Percentiles rank a stretch among this genome's conserved stretches.
Evolutionary conservation across 306 rosid species (phyloP).

Genomic region (Casuarina glauca): DNA sequence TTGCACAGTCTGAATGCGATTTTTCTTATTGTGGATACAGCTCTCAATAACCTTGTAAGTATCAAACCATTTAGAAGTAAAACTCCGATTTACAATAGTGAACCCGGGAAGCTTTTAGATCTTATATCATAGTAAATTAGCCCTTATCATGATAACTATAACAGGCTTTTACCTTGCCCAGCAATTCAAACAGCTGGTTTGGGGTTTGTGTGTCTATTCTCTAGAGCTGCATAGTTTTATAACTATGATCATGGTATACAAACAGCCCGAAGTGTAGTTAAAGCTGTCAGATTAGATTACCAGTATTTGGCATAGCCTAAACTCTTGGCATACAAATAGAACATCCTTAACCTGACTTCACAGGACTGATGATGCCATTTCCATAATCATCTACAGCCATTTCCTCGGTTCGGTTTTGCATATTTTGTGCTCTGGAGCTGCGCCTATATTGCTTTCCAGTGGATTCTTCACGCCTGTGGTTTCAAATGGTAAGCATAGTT

Average conservation of each 20-base stretch:
- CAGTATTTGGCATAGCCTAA: neutral
- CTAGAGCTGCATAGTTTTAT: neutral
- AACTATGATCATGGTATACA: neutral
- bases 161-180: neutral
- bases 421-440: no score
- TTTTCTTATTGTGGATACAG: conserved; percentile 69
- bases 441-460: no score
- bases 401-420: no score
- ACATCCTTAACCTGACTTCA: neutral
- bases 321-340: neutral
- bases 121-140: neutral
- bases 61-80: neutral
- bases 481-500: no score
- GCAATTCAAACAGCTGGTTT: neutral
- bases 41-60: conserved; percentile 76
- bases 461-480: no score
- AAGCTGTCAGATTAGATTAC: neutral
- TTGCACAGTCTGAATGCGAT: conserved; percentile 69
- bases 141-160: neutral
- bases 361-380: no score
- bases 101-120: neutral
- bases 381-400: no score
- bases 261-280: neutral
- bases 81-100: conserved; percentile 1
- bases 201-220: neutral